Base-by-base conservation (phyloP, 2,329 filamentous ascomycete genomes). In the Chaetomium sp. region DNA sequence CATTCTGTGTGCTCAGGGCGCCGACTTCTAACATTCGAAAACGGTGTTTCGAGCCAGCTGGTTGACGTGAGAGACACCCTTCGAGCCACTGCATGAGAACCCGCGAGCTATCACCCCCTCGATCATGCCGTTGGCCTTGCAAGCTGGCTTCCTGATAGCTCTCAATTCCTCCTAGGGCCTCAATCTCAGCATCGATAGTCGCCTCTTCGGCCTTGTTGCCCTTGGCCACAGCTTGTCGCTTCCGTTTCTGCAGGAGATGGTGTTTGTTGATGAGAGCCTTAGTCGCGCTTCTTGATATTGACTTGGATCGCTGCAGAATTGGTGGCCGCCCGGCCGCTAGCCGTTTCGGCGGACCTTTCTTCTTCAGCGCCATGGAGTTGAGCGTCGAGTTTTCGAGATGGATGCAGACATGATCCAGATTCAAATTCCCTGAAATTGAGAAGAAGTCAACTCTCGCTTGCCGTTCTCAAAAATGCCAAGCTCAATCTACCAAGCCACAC, bases 11-110 rank as follows among this genome's bases (percentile, higher is more conserved):
- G 63, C 89, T 95, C 52, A 99, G 74, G 1, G 91, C 88, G 6
- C 94, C 94, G 49, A 99, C 85, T 71, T 99, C 94, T 6, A 99
- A 82, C 74, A 97, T 83, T 19, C 78, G 81, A 41, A 89, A 70
- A 4, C 66, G 65, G 6, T 56, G 56, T 10, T 54, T 58, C 5
- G 61, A 53, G 41, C 46, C 14, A 44, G 52, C 35, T 52, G 53
- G 53, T 43, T 58, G 38, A 67, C 61, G 7, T 42, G 61, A 45
- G 65, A 66, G 35, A 66, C 67, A 61, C 10, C 74, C 66, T 42
- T 72, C 68, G 6, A 87, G 72, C 85, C 85, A 87, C 57, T 84
- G 76, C 66, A 87, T 77, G 37, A 88, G 72, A 9, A 86, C 70
- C 57, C 73, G 79, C 11, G 84, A 87, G 52, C 82, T 87, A 68